phyloP scores from a whole-genome alignment of 2,329 filamentous ascomycete genomes.

The Elsinoe ampelina region DNA sequence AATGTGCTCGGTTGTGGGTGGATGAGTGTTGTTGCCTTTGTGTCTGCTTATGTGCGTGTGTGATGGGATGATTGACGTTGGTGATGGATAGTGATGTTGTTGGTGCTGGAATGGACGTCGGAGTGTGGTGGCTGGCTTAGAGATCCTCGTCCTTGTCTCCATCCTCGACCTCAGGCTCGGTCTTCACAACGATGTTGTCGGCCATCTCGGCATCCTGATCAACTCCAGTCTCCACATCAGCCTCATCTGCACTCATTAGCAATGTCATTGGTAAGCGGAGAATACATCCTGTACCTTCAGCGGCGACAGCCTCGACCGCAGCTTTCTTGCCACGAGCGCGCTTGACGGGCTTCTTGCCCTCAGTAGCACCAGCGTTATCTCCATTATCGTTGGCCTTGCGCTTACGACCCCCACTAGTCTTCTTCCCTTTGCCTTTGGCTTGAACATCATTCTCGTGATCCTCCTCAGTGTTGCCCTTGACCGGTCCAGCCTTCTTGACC shows the following conservation, averaged over 20 bases:
- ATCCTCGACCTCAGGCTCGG: not conserved
- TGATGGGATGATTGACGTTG: no score
- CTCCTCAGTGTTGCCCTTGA: not conserved
- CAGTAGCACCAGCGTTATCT: no score
- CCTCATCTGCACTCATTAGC: constrained; percentile 24
- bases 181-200: constrained; percentile 20
- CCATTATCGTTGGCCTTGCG: not conserved
- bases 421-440: not conserved
- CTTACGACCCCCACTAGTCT: not conserved
- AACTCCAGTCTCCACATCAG: constrained; percentile 29
- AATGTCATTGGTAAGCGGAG: not conserved
- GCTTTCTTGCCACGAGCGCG: not conserved
- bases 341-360: not conserved
- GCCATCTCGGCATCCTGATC: constrained; percentile 20
- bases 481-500: not conserved
- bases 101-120: not conserved
- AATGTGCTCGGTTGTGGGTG: no score
- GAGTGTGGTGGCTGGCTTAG: no score
- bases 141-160: not conserved
- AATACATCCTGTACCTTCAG: not conserved
- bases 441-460: not conserved
- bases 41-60: no score
- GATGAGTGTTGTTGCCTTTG: no score
- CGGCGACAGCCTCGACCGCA: not conserved
- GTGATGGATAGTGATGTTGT: no score